Evolutionary conservation across 2,329 filamentous ascomycete genomes (phyloP).

Genomic region (Zasmidium angulare): DNA sequence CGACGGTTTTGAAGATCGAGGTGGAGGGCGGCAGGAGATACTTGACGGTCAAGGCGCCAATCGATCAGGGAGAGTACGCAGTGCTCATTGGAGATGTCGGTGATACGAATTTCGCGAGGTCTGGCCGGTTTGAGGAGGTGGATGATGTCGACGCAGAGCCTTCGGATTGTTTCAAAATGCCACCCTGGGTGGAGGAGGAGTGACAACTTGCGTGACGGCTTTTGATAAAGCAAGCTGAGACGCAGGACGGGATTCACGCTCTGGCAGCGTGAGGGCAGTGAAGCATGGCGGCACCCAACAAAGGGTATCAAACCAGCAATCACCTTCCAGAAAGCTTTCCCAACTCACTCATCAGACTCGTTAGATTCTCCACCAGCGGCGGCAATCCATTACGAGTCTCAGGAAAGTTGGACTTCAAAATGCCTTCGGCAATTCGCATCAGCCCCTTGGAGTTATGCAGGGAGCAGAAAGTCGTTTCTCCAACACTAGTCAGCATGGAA

Average conservation of each 20-base stretch:
- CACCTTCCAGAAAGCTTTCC: constrained; percentile 22
- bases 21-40: not conserved
- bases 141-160: not conserved
- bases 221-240: too few relatives aligned
- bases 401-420: constrained; percentile 54
- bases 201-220: too few relatives aligned
- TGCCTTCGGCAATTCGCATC: constrained; percentile 58
- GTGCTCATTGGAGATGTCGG: not conserved
- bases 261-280: too few relatives aligned
- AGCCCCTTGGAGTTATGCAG: constrained; percentile 56
- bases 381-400: constrained; percentile 39
- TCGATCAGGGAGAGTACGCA: not conserved
- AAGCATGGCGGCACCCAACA: not conserved
- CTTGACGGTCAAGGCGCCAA: not conserved
- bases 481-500: not conserved
- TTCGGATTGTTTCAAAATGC: not conserved
- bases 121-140: not conserved
- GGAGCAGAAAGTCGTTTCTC: constrained; percentile 24
- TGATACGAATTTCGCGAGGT: not conserved
- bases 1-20: not conserved
- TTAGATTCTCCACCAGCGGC: constrained; percentile 65
- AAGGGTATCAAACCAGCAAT: not conserved
- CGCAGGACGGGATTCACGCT: too few relatives aligned
- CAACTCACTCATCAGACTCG: constrained; percentile 60
- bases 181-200: not conserved